Base-by-base conservation (phyloP, 2,329 filamentous ascomycete genomes). In the Gaeumannomyces tritici region DNA sequence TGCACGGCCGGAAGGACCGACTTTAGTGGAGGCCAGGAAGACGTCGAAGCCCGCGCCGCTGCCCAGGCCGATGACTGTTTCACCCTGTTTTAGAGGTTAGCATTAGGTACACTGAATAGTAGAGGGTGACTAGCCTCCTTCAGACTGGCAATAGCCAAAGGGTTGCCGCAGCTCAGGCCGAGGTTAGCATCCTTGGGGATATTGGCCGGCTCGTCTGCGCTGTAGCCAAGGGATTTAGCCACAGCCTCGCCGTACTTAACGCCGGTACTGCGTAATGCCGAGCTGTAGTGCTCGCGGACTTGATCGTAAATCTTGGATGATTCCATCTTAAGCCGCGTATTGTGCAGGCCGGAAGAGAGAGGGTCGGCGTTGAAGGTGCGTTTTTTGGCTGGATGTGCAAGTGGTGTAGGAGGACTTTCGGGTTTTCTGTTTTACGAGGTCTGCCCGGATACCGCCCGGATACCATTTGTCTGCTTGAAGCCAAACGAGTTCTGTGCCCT, bases 91-190 rank as follows among this genome's bases (percentile, higher is more conserved):
- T n/a, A n/a, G n/a, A n/a, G n/a, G n/a, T n/a, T n/a, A n/a, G n/a
- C n/a, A n/a, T n/a, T n/a, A n/a, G n/a, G n/a, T n/a, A n/a, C n/a
- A n/a, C n/a, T n/a, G n/a, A n/a, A n/a, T n/a, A n/a, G n/a, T n/a
- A n/a, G n/a, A n/a, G n/a, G n/a, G n/a, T n/a, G n/a, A n/a, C n/a
- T n/a, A n/a, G n/a, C n/a, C n/a, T n/a, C n/a, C n/a, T n/a, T n/a
- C 9, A 83, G 62, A 33, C 73, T 78, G 3, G 82, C 78, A 8
- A 80, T 71, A 4, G 77, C 80, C 4, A 82, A 63, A 2, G 82
- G 81, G 62, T 83, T 84, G 7, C 82, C 81, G 62, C 81, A 84
- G 71, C 79, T 80, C 4, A 84, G 68, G 0, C 81, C 82, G 3
- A 84, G 72, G 65, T 84, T 84, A 29, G 81, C 71, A 55, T 76